A percentile compares a stretch with the other conserved stretches of the same genome.
These are phyloP conservation scores for Pulicaria dysenterica DNA, from an alignment of 129 eudicot genomes.

Conservation along the genomic window DNA sequence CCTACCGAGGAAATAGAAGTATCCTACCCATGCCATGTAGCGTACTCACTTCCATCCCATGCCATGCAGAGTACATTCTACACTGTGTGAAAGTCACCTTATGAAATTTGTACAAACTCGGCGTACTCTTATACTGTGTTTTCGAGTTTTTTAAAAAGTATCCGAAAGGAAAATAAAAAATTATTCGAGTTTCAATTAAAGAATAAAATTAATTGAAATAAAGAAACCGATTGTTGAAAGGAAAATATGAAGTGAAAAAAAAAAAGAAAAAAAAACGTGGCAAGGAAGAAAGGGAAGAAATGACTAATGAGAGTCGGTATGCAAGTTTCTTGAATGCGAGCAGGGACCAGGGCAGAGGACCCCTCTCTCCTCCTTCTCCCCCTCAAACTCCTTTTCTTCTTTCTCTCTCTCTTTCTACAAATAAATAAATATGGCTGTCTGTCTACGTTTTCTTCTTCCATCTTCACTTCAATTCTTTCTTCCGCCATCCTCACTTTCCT, in stretches of 20 bases:
- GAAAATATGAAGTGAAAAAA: too few relatives aligned
- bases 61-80: too few relatives aligned
- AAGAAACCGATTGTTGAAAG: too few relatives aligned
- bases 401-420: slow-evolving; percentile 5
- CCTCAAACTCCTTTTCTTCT: slow-evolving; percentile 10
- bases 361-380: slow-evolving; percentile 19
- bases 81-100: too few relatives aligned
- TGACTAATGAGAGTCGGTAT: slow-evolving; percentile 2
- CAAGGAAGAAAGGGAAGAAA: not conserved
- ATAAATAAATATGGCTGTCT: slow-evolving; percentile 16
- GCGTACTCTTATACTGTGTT: too few relatives aligned
- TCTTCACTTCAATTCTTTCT: slow-evolving; percentile 23
- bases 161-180: not conserved
- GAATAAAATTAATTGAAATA: not conserved
- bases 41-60: too few relatives aligned
- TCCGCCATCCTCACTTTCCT: slow-evolving; percentile 39
- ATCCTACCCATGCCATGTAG: too few relatives aligned
- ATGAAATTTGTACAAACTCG: too few relatives aligned
- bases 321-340: slow-evolving; percentile 26
- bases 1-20: too few relatives aligned
- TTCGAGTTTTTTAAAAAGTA: too few relatives aligned
- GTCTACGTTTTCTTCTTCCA: slow-evolving; percentile 5
- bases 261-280: not conserved
- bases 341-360: slow-evolving; percentile 20
- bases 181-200: too few relatives aligned